Evolutionary conservation across 1,139 yeast species (phyloP).

Genomic region (Candida sanyaensis): DNA sequence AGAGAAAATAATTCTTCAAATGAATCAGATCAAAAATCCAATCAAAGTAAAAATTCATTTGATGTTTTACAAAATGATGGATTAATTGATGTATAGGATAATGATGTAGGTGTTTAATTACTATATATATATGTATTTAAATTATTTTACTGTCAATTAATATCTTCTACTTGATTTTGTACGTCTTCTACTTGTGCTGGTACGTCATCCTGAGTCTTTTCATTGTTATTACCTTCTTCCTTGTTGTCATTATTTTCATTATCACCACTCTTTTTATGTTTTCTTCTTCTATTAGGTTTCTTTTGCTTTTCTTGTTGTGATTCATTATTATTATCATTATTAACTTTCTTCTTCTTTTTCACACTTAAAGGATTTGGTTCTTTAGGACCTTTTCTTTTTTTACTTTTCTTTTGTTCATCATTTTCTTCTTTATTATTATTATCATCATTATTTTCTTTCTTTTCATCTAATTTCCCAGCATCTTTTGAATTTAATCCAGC

Average conservation of each 20-base stretch:
- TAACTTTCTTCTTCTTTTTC: conserved; percentile 58
- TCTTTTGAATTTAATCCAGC: conserved; percentile 71
- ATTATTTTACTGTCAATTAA: neutral
- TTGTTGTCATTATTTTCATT: conserved; percentile 10
- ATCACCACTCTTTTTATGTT: conserved; percentile 21
- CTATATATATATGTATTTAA: neutral
- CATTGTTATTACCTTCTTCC: conserved; percentile 3
- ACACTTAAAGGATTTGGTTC: conserved; percentile 84
- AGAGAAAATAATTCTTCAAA: conserved; percentile 4
- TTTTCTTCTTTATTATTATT: conserved; percentile 20
- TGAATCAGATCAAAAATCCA: conserved; percentile 8
- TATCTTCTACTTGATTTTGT: no score
- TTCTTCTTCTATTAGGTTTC: conserved; percentile 39
- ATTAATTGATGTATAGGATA: conserved; percentile 1
- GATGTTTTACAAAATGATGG: conserved; percentile 16
- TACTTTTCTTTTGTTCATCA: conserved; percentile 22
- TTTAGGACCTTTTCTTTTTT: conserved; percentile 69
- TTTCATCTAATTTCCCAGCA: conserved; percentile 32
- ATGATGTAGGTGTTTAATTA: no score
- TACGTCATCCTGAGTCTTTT: neutral
- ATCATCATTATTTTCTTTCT: conserved; percentile 20
- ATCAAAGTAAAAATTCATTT: conserved; percentile 17
- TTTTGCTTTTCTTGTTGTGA: conserved; percentile 10
- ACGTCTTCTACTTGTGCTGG: neutral
- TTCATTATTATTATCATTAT: conserved; percentile 10